phyloP scores from a whole-genome alignment of 768 basidiomycete species.

The Pleurotus eryngii region DNA sequence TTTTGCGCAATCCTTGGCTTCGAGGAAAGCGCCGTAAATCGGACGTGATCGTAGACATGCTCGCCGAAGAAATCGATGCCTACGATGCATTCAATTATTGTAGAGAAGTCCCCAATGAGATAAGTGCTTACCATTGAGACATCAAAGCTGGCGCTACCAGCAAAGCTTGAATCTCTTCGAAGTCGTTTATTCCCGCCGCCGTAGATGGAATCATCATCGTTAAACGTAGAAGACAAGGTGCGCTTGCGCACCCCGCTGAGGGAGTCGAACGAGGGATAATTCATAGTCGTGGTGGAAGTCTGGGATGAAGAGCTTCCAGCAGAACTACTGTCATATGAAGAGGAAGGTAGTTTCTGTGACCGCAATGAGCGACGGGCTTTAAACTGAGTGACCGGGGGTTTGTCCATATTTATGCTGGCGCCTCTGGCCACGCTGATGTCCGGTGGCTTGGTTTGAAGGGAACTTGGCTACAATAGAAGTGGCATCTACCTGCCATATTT shows the following conservation, averaged over 20 bases:
- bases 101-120: too few relatives aligned
- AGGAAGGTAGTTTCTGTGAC: background rate
- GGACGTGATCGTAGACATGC: too few relatives aligned
- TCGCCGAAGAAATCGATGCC: too few relatives aligned
- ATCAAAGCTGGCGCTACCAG: background rate
- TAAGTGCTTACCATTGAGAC: background rate
- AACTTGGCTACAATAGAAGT: too few relatives aligned
- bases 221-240: background rate
- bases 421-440: too few relatives aligned
- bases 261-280: background rate
- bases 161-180: conserved; percentile 3
- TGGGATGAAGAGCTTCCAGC: background rate
- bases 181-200: conserved; percentile 2
- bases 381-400: background rate
- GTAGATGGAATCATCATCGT: background rate
- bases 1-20: background rate
- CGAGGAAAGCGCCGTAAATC: conserved; percentile 1
- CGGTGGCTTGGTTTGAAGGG: too few relatives aligned
- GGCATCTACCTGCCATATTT: too few relatives aligned
- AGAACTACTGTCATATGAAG: conserved; percentile 3
- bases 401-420: background rate
- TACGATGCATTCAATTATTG: too few relatives aligned
- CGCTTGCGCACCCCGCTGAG: conserved; percentile 1
- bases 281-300: background rate
- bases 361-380: background rate